A percentile compares a stretch with the other conserved stretches of the same genome.
phyloP scores from a whole-genome alignment of 2,329 filamentous ascomycete species.

The Xylariaceae sp. region DNA sequence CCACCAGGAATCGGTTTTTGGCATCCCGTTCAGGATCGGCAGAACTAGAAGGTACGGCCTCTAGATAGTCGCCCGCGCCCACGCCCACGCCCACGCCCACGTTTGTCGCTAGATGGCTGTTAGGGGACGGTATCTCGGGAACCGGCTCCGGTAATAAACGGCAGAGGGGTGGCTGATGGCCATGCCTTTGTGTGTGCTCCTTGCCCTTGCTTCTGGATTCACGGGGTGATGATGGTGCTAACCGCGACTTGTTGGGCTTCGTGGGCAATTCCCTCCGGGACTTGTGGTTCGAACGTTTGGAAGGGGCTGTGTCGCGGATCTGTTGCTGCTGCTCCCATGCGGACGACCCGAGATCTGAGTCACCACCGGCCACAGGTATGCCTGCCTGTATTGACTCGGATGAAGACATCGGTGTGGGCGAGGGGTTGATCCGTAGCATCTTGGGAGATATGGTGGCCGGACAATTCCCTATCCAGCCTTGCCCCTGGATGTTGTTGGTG shows the following conservation, averaged over 20 bases:
- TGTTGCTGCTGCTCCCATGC: slow-evolving; percentile 17
- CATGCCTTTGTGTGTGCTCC: slow-evolving; percentile 2
- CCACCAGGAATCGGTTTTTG: slow-evolving; percentile 47
- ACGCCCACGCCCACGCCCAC: background rate
- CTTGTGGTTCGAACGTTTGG: slow-evolving; percentile 17
- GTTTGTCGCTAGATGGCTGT: background rate
- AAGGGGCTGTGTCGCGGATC: slow-evolving; percentile 8
- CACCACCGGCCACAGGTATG: slow-evolving; percentile 9
- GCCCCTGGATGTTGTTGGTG: slow-evolving; percentile 4
- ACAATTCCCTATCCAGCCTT: slow-evolving; percentile 16
- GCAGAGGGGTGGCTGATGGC: slow-evolving; percentile 7
- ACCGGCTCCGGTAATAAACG: background rate
- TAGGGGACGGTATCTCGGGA: slow-evolving; percentile 10
- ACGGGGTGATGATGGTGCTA: slow-evolving; percentile 1
- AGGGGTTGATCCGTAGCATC: slow-evolving; percentile 28
- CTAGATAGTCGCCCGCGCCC: background rate
- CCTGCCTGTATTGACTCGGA: slow-evolving; percentile 24
- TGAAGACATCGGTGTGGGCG: slow-evolving; percentile 28
- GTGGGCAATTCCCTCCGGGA: slow-evolving; percentile 26
- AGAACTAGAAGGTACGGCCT: background rate
- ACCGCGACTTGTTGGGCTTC: slow-evolving; percentile 22
- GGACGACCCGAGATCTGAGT: slow-evolving; percentile 19
- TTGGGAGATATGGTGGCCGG: slow-evolving; percentile 29
- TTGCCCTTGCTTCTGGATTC: slow-evolving; percentile 13
- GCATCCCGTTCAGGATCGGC: slow-evolving; percentile 25